These are phyloP conservation scores for Diutina siamensis DNA, from an alignment of 1,139 yeast genomes.

Conservation along the genomic window DNA sequence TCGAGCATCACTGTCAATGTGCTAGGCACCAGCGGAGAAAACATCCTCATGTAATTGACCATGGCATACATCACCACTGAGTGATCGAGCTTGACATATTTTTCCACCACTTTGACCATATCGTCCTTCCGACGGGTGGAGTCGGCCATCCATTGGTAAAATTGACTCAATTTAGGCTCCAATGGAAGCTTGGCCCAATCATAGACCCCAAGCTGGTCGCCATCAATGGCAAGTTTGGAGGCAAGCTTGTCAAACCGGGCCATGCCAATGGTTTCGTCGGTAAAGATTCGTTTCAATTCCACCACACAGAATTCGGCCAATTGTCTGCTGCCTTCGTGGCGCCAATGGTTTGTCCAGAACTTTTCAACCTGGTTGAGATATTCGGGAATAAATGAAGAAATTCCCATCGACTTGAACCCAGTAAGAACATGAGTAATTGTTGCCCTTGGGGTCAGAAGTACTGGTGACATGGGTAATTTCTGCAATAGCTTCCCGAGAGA, in stretches of 20 bases:
- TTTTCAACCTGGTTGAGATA: slow-evolving; percentile 7
- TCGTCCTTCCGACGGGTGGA: neutral
- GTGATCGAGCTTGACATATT: neutral
- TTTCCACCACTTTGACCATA: neutral
- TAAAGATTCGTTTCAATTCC: slow-evolving; percentile 9
- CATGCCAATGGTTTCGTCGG: slow-evolving; percentile 7
- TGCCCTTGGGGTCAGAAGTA: slow-evolving; percentile 12
- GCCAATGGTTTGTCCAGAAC: slow-evolving; percentile 8
- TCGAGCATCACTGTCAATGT: neutral
- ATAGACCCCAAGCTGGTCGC: slow-evolving; percentile 20
- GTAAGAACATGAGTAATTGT: slow-evolving; percentile 18
- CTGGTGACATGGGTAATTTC: slow-evolving; percentile 16
- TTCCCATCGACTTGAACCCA: slow-evolving; percentile 8
- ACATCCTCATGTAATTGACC: neutral
- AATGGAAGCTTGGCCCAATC: neutral
- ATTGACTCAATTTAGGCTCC: neutral
- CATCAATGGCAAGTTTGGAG: slow-evolving; percentile 18
- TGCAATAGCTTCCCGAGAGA: slow-evolving; percentile 10
- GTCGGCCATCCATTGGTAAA: neutral
- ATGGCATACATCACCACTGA: neutral
- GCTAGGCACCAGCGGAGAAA: neutral
- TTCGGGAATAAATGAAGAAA: neutral
- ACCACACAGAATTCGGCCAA: slow-evolving; percentile 6
- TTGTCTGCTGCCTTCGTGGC: neutral
- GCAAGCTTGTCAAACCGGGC: slow-evolving; percentile 7